Evolutionary conservation across 352 stramenopile genomes (phyloP).

Genomic region (Phytophthora foliorum): DNA sequence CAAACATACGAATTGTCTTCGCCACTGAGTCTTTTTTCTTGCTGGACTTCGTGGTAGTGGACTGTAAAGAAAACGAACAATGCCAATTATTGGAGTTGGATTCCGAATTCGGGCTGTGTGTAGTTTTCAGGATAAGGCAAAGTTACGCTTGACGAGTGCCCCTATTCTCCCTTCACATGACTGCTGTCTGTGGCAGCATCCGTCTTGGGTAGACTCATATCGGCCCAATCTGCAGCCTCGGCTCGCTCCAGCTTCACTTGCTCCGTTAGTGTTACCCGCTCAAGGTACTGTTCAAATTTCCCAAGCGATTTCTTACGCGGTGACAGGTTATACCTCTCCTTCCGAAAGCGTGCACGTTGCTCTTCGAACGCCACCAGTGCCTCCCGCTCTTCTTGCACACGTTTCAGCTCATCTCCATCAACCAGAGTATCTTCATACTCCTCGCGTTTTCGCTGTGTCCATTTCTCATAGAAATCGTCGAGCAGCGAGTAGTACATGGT

Average conservation of each 20-base stretch:
- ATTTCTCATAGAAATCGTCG: slow-evolving; percentile 77
- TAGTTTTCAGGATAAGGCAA: neutral
- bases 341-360: slow-evolving; percentile 54
- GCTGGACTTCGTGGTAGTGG: too few species aligned
- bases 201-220: slow-evolving; percentile 4
- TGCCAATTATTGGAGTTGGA: too few species aligned
- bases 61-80: too few species aligned
- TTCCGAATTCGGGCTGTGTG: too few species aligned
- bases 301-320: slow-evolving; percentile 48
- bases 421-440: slow-evolving; percentile 45
- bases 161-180: neutral
- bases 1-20: too few species aligned
- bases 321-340: slow-evolving; percentile 70
- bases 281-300: slow-evolving; percentile 58
- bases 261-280: slow-evolving; percentile 66
- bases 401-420: slow-evolving; percentile 32
- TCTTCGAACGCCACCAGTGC: slow-evolving; percentile 50
- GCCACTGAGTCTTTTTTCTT: too few species aligned
- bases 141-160: neutral
- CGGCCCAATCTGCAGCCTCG: slow-evolving; percentile 27
- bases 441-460: slow-evolving; percentile 51
- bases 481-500: slow-evolving; percentile 66
- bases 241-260: slow-evolving; percentile 54
- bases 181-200: neutral
- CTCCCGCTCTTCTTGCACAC: slow-evolving; percentile 46